Evolutionary conservation across 768 basidiomycete species (phyloP), one percentile per base, ranked within the genome.

Genomic region (Auricularia heimuer): DNA sequence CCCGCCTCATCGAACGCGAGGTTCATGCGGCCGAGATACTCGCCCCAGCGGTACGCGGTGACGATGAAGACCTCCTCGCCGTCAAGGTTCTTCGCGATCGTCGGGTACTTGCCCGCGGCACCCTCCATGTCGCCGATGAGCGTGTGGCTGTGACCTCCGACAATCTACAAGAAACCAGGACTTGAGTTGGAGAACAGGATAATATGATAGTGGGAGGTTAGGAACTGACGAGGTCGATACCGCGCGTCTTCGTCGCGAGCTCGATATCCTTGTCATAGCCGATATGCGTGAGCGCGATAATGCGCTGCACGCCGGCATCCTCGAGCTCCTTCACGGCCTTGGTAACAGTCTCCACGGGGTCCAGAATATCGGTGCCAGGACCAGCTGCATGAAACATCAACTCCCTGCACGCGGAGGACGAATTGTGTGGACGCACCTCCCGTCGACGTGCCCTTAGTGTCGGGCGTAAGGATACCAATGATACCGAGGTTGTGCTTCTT

Each of bases 41-140:
- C 78, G 47, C 79, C 80, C 78, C 80, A 82, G 61, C 78, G 74
- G 66, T 74, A 80, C 63, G 78, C 74, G 0, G 79, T 80, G 63
- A 81, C 77, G n/a, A 82, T 74, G 65, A 77, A 79, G 18, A 82
- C 79, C 56, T 80, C 79, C 21, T 82, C 79, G 8, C 79, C 78
- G 61, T 78, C 75, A 21, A 75, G 69, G 69, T 81, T 82, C 47
- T 70, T 73, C 60, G 69, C 74, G 37, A 80, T 77, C 4, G 81
- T 82, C 3, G 80, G 81, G 67, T 81, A 82, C 4, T 74, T 71
- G 10, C 81, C 81, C 36, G 70, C 71, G 11, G 77, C 76, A 35
- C 73, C 76, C 24, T 73, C 70, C 65, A 78, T 73, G 60, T 78
- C 75, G 29, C 78, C 80, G 18, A 81, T 72, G 21, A 79, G 76